Evolutionary conservation across 1,139 yeast genomes (phyloP).

Genomic region (Barnettozyma hawaiiensis): DNA sequence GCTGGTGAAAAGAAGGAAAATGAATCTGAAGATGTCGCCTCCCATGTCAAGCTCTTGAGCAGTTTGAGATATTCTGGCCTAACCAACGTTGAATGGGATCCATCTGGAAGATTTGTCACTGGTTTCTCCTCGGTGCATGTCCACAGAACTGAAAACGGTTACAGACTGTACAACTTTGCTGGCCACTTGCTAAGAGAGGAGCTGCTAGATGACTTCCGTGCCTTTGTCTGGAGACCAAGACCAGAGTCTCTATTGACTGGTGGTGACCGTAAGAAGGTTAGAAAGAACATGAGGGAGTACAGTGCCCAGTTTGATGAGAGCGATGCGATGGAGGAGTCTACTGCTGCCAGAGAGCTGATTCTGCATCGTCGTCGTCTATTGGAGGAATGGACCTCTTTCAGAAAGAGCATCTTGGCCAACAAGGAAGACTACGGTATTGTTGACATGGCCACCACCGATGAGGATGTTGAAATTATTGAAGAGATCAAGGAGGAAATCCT

Average conservation of each 20-base stretch:
- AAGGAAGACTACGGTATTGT: conserved; percentile 41
- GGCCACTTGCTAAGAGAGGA: conserved; percentile 78
- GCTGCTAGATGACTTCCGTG: conserved; percentile 75
- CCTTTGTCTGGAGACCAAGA: conserved; percentile 96
- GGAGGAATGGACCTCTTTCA: conserved; percentile 83
- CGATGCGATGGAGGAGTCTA: conserved; percentile 96
- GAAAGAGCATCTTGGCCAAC: conserved; percentile 49
- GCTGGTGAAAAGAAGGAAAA: conserved; percentile 52
- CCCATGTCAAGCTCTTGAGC: conserved; percentile 25
- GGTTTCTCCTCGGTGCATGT: conserved; percentile 88
- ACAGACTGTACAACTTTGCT: conserved; percentile 76
- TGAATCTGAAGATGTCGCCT: conserved; percentile 22
- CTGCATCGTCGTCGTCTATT: conserved; percentile 76
- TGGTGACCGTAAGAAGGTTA: conserved; percentile 81
- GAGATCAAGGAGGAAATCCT: conserved; percentile 67
- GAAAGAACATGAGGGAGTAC: conserved; percentile 85
- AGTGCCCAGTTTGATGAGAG: conserved; percentile 90
- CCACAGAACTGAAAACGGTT: conserved; percentile 85
- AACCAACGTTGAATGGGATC: conserved; percentile 90
- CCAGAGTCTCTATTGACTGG: conserved; percentile 73
- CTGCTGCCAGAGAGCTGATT: conserved; percentile 86
- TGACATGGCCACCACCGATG: conserved; percentile 26
- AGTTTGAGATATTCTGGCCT: conserved; percentile 55
- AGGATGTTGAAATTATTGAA: conserved; percentile 44
- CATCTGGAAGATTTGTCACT: conserved; percentile 86